phyloP scores from a whole-genome alignment of 345 rosid species.

The Cardamine chenopodiifolia region DNA sequence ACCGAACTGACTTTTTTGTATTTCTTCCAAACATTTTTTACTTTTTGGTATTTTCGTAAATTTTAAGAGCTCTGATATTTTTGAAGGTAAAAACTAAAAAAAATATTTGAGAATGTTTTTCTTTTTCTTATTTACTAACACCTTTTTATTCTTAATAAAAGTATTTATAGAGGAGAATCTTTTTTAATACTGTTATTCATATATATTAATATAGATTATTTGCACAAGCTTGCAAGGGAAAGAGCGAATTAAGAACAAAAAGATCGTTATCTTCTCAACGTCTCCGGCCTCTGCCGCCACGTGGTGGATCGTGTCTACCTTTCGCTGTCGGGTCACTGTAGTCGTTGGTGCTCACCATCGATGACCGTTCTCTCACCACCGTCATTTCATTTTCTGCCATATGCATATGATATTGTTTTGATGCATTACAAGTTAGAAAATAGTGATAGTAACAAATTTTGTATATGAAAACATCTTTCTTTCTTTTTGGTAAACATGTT shows the following conservation, averaged over 20 bases:
- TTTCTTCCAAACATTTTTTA: neutral
- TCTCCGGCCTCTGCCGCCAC: conserved; percentile 40
- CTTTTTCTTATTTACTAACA: no score
- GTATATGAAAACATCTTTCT: neutral
- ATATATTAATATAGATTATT: conserved; percentile 10
- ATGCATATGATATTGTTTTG: neutral
- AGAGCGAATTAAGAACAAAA: neutral
- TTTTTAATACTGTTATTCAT: neutral
- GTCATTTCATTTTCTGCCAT: conserved; percentile 36
- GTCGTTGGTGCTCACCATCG: conserved; percentile 55
- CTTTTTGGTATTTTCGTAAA: no score
- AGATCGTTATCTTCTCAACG: conserved; percentile 24
- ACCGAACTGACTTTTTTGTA: neutral
- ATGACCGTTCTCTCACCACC: conserved; percentile 48
- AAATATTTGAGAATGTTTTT: no score
- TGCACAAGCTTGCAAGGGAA: conserved; percentile 3
- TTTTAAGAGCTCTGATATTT: no score
- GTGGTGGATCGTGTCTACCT: conserved; percentile 63
- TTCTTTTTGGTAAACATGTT: no score
- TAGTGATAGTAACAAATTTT: neutral
- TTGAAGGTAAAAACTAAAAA: no score
- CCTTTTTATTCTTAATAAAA: no score
- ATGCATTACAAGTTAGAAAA: neutral
- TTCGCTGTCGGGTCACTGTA: conserved; percentile 58
- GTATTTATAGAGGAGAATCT: no score